Conservation (phyloP, 2,329 filamentous ascomycete genomes). For the Trichoderma sp. region DNA sequence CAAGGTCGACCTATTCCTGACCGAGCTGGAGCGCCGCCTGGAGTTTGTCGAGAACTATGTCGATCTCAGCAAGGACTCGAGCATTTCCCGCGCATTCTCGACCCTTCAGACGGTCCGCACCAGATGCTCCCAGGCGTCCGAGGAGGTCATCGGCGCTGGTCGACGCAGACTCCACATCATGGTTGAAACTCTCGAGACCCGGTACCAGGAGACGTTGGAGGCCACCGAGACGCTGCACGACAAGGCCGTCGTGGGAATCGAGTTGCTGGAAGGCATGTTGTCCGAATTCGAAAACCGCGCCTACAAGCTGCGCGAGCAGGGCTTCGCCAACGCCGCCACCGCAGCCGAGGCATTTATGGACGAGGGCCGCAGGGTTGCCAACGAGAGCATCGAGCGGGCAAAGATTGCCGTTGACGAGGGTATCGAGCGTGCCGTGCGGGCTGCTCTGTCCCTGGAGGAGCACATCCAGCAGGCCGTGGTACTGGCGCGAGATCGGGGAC, state of each 20-base stretch:
- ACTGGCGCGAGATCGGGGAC: conserved; percentile 74
- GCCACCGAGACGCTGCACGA: conserved; percentile 87
- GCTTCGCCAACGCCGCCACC: conserved; percentile 65
- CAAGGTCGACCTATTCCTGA: conserved; percentile 76
- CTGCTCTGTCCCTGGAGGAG: conserved; percentile 79
- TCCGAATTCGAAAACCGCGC: conserved; percentile 82
- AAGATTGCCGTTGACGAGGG: conserved; percentile 78
- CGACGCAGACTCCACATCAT: conserved; percentile 81
- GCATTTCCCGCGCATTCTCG: conserved; percentile 80
- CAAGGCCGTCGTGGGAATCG: conserved; percentile 85
- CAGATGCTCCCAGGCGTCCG: conserved; percentile 85
- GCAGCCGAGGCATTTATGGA: conserved; percentile 73
- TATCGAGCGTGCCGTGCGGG: conserved; percentile 77
- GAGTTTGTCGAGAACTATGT: conserved; percentile 88
- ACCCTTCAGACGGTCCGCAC: conserved; percentile 85
- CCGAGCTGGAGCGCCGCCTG: conserved; percentile 81
- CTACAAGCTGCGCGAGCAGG: conserved; percentile 75
- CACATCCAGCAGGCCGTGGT: conserved; percentile 78
- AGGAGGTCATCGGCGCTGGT: conserved; percentile 85
- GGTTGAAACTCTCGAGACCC: conserved; percentile 85
- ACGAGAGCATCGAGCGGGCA: conserved; percentile 74
- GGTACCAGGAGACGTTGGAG: conserved; percentile 83
- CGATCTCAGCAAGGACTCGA: conserved; percentile 78
- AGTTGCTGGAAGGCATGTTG: conserved; percentile 81
- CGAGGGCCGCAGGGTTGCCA: conserved; percentile 76